phyloP scores from a whole-genome alignment of 257 asterid species.

The Solanum infundibuliforme region DNA sequence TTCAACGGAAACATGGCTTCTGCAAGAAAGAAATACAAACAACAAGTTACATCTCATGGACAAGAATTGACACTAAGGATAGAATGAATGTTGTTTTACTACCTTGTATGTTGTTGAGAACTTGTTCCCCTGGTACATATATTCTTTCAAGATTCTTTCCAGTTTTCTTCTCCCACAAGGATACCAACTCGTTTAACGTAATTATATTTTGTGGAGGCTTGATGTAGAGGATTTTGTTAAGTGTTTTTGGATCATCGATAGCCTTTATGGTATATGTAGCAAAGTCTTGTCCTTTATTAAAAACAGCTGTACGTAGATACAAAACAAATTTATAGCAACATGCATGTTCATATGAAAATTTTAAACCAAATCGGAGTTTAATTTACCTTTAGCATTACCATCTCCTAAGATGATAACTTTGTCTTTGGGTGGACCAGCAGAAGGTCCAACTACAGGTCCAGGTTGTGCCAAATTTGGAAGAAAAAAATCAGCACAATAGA shows the following conservation, averaged over 20 bases:
- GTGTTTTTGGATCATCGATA: conserved; percentile 58
- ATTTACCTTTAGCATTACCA: background rate
- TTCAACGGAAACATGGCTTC: conserved; percentile 41
- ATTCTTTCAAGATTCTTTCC: too few relatives aligned
- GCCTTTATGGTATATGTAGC: conserved; percentile 48
- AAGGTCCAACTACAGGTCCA: background rate
- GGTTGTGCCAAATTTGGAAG: background rate
- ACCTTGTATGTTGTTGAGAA: conserved; percentile 30
- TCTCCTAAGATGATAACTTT: background rate
- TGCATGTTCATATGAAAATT: too few relatives aligned
- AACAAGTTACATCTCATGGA: background rate
- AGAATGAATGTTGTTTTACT: background rate
- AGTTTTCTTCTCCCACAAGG: too few relatives aligned
- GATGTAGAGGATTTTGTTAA: conserved; percentile 51
- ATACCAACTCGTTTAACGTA: too few relatives aligned
- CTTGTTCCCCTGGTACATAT: too few relatives aligned
- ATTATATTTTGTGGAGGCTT: conserved; percentile 17
- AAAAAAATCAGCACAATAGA: background rate
- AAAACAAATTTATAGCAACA: too few relatives aligned
- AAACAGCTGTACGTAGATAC: conserved; percentile 28
- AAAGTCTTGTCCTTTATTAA: conserved; percentile 48
- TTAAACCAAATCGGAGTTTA: background rate
- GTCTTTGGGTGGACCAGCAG: background rate
- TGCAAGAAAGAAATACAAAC: conserved; percentile 10
- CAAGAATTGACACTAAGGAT: too few relatives aligned